Base-by-base conservation (phyloP, 2,329 filamentous ascomycete genomes). In the Hyphodiscus sp. region DNA sequence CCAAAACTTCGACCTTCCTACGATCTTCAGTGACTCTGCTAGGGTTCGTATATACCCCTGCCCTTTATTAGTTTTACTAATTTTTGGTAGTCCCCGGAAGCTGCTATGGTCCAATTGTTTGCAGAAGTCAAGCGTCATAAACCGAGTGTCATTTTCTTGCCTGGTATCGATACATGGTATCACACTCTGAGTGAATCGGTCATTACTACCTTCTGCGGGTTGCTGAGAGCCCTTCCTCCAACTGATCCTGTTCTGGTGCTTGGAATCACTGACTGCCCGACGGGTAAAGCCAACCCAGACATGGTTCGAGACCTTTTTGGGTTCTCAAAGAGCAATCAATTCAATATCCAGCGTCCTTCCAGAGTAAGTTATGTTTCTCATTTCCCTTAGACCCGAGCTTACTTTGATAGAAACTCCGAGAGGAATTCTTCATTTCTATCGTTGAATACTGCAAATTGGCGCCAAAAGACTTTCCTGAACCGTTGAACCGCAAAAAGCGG, bases 61-160 rank as follows among this genome's bases (percentile, higher is more conserved):
- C 13, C 11, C 33, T 18, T 20, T 43, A 30, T 29, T 41, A 23
- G 7, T 43, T 41, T 30, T 49, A 47, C 58, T 62, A 53, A 61
- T 38, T 30, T 48, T 20, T 49, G 66, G 54, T 47, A 58, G 60
- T 64, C 62, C 20, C 57, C 65, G 16, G 94, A 97, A 73, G 88
- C 94, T 61, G 89, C 91, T 10, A 83, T 99, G 58, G 90, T 96
- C 13, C 86, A 91, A 60, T 77, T 95, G 8, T 97, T 99, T 66
- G 85, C 89, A 0, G 94, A 97, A 72, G 89, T 95, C 41, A 89
- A 92, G 69, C 85, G 91, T 41, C 91, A 96, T 68, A 96, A 96
- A 69, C 94, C 94, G 0, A 95, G 91, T 68, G 89, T 97, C 41
- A 94, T 99, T 49, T 97, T 91, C 70, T 87, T 99, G 44, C 92